Evolutionary conservation across 306 rosid species (phyloP).

Genomic region (Lablab purpureus): DNA sequence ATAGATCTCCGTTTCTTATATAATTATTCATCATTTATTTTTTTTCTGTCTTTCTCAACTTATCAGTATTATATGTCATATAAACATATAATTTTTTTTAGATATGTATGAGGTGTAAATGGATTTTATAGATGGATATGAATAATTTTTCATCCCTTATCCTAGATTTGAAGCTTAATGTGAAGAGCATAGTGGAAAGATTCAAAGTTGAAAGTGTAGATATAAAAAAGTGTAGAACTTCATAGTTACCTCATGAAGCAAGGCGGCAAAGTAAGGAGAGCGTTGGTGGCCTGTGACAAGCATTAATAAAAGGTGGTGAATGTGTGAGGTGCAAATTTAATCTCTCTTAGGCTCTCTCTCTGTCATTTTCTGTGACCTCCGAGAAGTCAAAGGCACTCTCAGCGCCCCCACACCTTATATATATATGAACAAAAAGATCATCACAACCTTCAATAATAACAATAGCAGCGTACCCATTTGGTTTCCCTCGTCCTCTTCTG

Average conservation of each 20-base stretch:
- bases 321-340: slow-evolving; percentile 60
- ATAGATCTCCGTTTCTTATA: too few species aligned
- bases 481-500: slow-evolving; percentile 44
- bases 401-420: slow-evolving; percentile 40
- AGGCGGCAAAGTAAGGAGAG: slow-evolving; percentile 62
- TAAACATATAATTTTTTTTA: too few species aligned
- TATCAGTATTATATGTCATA: too few species aligned
- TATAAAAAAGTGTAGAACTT: slow-evolving; percentile 6
- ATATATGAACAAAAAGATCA: slow-evolving; percentile 13
- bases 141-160: too few species aligned
- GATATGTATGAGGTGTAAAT: too few species aligned
- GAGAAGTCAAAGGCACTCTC: slow-evolving; percentile 39
- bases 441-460: slow-evolving; percentile 9
- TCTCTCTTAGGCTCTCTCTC: slow-evolving; percentile 36
- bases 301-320: slow-evolving; percentile 76
- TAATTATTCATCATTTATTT: too few species aligned
- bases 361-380: slow-evolving; percentile 47
- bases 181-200: slow-evolving; percentile 37
- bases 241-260: slow-evolving; percentile 48
- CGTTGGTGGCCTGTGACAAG: slow-evolving; percentile 75
- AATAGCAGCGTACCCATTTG: background rate
- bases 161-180: too few species aligned
- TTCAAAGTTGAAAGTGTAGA: slow-evolving; percentile 37
- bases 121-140: too few species aligned
- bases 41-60: too few species aligned